A percentile compares a stretch with the other conserved stretches of the same genome.
Evolutionary conservation across 495 filamentous ascomycete species (phyloP).

Genomic region (Tuber calosporum): DNA sequence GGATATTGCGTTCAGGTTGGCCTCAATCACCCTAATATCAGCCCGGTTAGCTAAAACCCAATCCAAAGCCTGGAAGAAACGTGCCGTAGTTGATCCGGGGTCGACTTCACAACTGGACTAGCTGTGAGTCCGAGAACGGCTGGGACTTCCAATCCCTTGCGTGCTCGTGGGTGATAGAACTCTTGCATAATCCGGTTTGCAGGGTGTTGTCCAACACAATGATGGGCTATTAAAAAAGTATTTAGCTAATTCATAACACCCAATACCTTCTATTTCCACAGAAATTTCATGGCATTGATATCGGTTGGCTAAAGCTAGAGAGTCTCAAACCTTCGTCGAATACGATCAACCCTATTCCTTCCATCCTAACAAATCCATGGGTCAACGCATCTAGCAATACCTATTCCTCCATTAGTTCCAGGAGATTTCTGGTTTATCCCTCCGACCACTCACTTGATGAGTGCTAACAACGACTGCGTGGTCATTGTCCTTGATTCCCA

Average conservation of each 20-base stretch:
- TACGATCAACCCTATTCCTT: conserved; percentile 60
- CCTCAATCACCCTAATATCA: conserved; percentile 57
- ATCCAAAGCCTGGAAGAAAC: conserved; percentile 23
- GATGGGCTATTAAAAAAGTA: conserved; percentile 53
- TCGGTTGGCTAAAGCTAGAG: neutral
- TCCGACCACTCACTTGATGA: conserved; percentile 25
- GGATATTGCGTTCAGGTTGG: conserved; percentile 66
- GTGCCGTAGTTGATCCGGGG: conserved; percentile 47
- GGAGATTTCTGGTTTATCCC: neutral
- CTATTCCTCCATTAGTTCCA: conserved; percentile 13
- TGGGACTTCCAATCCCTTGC: conserved; percentile 50
- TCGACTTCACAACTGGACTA: conserved; percentile 63
- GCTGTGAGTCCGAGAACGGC: conserved; percentile 78
- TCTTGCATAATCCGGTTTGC: conserved; percentile 70
- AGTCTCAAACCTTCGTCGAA: conserved; percentile 74
- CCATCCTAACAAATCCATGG: conserved; percentile 71
- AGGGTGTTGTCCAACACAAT: conserved; percentile 58
- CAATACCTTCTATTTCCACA: conserved; percentile 8
- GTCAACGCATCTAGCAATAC: conserved; percentile 70
- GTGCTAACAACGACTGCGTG: conserved; percentile 34
- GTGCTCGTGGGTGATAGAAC: conserved; percentile 57
- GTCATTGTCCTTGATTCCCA: conserved; percentile 42
- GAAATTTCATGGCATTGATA: neutral
- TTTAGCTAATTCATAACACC: conserved; percentile 34
- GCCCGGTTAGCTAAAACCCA: conserved; percentile 8